A percentile compares a stretch with the other conserved stretches of the same genome.
Evolutionary conservation across 192 early-diverging fungal species (phyloP).

Genomic region (Backusella mclennaniae): DNA sequence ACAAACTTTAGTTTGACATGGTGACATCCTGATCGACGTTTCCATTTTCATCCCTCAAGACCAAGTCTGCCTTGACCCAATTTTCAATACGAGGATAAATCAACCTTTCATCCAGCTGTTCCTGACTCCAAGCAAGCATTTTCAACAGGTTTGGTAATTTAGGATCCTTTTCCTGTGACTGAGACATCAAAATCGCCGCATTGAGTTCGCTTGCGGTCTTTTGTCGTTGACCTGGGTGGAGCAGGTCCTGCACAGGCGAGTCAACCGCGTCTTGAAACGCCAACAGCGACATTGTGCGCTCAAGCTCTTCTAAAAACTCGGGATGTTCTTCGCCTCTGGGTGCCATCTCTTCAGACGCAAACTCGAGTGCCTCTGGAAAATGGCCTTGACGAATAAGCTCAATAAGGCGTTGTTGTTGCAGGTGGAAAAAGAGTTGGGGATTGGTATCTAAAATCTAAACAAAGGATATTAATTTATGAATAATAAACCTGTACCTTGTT

Average conservation of each 20-base stretch:
- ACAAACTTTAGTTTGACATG: not conserved
- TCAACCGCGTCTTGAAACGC: slow-evolving; percentile 77
- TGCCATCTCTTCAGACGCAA: slow-evolving; percentile 97
- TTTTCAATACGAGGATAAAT: slow-evolving; percentile 86
- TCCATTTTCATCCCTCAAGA: slow-evolving; percentile 28
- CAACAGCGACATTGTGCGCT: slow-evolving; percentile 94
- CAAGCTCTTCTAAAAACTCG: slow-evolving; percentile 93
- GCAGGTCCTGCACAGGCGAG: slow-evolving; percentile 83
- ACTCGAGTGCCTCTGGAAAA: slow-evolving; percentile 83
- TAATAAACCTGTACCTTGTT: not conserved
- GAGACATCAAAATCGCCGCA: slow-evolving; percentile 83
- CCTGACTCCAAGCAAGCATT: slow-evolving; percentile 94
- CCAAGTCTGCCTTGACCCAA: slow-evolving; percentile 76
- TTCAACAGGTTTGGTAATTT: slow-evolving; percentile 89
- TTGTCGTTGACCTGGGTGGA: slow-evolving; percentile 88
- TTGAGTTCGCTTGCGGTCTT: slow-evolving; percentile 95
- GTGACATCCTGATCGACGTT: not conserved
- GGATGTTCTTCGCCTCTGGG: slow-evolving; percentile 98
- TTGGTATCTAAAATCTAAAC: slow-evolving; percentile 88
- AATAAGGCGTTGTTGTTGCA: slow-evolving; percentile 97
- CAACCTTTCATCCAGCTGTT: slow-evolving; percentile 83
- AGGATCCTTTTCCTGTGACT: slow-evolving; percentile 92
- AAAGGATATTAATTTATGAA: not conserved
- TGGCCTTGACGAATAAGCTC: slow-evolving; percentile 87
- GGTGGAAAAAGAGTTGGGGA: slow-evolving; percentile 90